These are phyloP conservation scores for Stephanodiscus minutulus DNA, from an alignment of 108 stramenopile species.

Conservation along the genomic window DNA sequence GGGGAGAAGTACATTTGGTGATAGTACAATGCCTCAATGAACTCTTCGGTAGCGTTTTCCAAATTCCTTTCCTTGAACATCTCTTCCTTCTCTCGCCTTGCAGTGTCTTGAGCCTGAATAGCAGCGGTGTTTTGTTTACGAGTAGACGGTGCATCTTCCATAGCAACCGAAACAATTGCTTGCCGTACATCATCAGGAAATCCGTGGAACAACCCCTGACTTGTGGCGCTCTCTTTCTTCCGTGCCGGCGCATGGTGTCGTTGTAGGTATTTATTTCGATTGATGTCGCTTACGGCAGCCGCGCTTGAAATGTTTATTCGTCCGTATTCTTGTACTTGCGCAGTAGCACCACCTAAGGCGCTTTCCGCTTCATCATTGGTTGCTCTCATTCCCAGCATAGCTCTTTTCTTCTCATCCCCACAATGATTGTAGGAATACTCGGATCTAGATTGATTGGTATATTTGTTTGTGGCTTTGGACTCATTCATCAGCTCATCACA, in stretches of 20 bases:
- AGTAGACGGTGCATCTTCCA: slow-evolving; percentile 17
- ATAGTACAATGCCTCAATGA: slow-evolving; percentile 20
- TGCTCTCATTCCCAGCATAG: slow-evolving; percentile 13
- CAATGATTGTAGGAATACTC: slow-evolving; percentile 2
- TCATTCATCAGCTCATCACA: slow-evolving; percentile 6
- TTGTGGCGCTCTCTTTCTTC: no score
- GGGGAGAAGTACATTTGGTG: slow-evolving; percentile 9
- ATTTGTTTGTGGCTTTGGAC: slow-evolving; percentile 32
- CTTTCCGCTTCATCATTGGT: slow-evolving; percentile 33
- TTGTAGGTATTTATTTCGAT: slow-evolving; percentile 7
- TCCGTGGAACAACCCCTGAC: not conserved
- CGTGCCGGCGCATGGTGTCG: not conserved
- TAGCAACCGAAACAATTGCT: not conserved
- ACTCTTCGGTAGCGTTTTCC: slow-evolving; percentile 15
- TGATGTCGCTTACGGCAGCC: slow-evolving; percentile 7
- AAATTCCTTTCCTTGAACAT: not conserved
- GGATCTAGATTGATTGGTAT: not conserved
- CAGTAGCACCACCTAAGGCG: slow-evolving; percentile 15
- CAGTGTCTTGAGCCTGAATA: slow-evolving; percentile 4
- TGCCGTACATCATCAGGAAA: not conserved
- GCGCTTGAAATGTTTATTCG: slow-evolving; percentile 9
- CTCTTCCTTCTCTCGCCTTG: slow-evolving; percentile 15
- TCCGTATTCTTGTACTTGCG: slow-evolving; percentile 2
- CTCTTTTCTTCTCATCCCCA: slow-evolving; percentile 1
- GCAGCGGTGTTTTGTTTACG: not conserved